A percentile compares a stretch with the other conserved stretches of the same genome.
These are phyloP conservation scores for Canariomyces notabilis DNA, from an alignment of 2,329 filamentous ascomycete species.

Conservation along the genomic window DNA sequence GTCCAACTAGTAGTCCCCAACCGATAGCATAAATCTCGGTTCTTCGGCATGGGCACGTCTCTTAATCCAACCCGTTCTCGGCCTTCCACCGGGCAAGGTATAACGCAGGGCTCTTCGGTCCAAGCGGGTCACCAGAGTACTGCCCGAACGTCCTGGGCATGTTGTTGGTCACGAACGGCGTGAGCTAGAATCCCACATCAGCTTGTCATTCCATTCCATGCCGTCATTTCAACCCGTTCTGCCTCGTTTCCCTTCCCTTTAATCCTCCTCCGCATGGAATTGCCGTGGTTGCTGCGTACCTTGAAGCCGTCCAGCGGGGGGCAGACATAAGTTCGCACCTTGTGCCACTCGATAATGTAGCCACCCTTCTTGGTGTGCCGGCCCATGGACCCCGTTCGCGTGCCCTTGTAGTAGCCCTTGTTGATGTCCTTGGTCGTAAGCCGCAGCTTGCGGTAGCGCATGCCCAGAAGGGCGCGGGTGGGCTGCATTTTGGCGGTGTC, in stretches of 20 bases:
- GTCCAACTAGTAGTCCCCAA: too few relatives aligned
- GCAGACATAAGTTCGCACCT: conserved; percentile 86
- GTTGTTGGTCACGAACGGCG: conserved; percentile 67
- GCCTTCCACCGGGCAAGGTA: conserved; percentile 64
- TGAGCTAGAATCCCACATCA: conserved; percentile 53
- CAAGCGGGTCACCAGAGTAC: conserved; percentile 43
- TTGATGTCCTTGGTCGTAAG: conserved; percentile 91
- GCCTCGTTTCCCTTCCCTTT: not conserved
- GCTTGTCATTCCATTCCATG: too few relatives aligned
- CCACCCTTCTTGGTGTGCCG: conserved; percentile 76
- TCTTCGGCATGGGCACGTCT: too few relatives aligned
- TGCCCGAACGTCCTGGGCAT: conserved; percentile 49
- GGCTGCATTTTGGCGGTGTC: conserved; percentile 53
- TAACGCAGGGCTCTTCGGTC: conserved; percentile 55
- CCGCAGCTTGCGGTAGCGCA: conserved; percentile 62
- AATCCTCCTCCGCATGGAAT: not conserved
- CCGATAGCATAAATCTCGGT: too few relatives aligned
- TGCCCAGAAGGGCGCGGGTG: conserved; percentile 60
- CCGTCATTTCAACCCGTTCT: too few relatives aligned
- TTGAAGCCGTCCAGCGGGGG: conserved; percentile 68
- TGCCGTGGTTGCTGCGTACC: conserved; percentile 47
- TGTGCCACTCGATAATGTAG: conserved; percentile 77
- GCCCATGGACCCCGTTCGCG: conserved; percentile 81
- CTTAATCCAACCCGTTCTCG: conserved; percentile 58
- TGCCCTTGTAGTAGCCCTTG: conserved; percentile 97